Evolutionary conservation across 305 asterid genomes (phyloP).

Genomic region (Nicotiana rustica): DNA sequence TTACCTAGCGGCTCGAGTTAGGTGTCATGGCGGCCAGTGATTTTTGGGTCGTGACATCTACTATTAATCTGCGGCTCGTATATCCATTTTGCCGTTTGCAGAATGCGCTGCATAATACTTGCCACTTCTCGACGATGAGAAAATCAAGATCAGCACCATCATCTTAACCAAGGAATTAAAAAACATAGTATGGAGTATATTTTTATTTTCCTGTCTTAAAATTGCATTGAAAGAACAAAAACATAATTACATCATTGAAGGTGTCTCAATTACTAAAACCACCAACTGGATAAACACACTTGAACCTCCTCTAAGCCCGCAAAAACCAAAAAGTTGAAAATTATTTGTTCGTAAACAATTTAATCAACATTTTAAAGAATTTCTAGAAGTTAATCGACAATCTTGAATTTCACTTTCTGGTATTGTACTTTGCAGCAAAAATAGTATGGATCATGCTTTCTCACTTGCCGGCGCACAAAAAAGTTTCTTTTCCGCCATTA

Average conservation of each 20-base stretch:
- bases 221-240: neutral
- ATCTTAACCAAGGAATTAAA: neutral
- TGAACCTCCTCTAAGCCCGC: neutral
- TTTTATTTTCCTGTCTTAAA: neutral
- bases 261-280: neutral
- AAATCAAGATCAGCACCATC: neutral
- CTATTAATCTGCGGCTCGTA: too few relatives aligned
- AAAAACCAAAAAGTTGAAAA: slow-evolving; percentile 9
- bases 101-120: too few relatives aligned
- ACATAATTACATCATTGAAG: neutral
- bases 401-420: slow-evolving; percentile 28
- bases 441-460: neutral
- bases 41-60: too few relatives aligned
- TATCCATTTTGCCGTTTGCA: too few relatives aligned
- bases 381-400: neutral
- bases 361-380: slow-evolving; percentile 28
- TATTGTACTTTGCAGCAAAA: neutral
- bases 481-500: neutral
- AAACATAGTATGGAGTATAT: too few relatives aligned
- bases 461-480: slow-evolving; percentile 23
- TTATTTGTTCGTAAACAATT: neutral
- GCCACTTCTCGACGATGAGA: too few relatives aligned
- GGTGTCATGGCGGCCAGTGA: too few relatives aligned
- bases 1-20: too few relatives aligned
- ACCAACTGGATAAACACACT: neutral